These are phyloP conservation scores for Chernovozyma aurita DNA, from an alignment of 1,139 yeast genomes.

Conservation along the genomic window DNA sequence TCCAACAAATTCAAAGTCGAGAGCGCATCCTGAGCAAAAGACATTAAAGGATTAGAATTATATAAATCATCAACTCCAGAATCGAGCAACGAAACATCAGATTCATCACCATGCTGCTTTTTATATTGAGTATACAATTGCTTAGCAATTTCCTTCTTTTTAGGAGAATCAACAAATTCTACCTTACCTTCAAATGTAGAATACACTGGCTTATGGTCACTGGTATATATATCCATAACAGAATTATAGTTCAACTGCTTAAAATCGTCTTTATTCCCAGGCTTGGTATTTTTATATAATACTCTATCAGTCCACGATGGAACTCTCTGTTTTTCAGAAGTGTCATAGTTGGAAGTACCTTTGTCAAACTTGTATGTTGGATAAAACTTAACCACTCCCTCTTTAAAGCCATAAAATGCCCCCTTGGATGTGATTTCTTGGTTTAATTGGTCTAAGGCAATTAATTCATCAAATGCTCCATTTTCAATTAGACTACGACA, in stretches of 20 bases:
- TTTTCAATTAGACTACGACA: constrained; percentile 56
- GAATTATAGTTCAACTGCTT: constrained; percentile 58
- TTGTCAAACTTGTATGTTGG: constrained; percentile 95
- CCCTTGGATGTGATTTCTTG: constrained; percentile 70
- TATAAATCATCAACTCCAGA: constrained; percentile 8
- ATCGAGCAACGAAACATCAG: constrained; percentile 17
- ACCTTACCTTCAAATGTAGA: constrained; percentile 67
- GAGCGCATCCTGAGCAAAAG: constrained; percentile 20
- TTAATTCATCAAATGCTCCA: constrained; percentile 47
- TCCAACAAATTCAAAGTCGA: constrained; percentile 37
- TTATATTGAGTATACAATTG: constrained; percentile 31
- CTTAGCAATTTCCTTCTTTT: constrained; percentile 26
- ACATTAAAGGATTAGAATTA: constrained; percentile 7
- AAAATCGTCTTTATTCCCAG: constrained; percentile 31
- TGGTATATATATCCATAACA: constrained; percentile 51
- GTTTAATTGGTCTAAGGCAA: constrained; percentile 76
- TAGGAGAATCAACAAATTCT: constrained; percentile 51
- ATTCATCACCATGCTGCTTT: constrained; percentile 22
- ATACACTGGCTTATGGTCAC: constrained; percentile 92
- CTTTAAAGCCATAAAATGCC: constrained; percentile 81
- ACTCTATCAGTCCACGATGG: constrained; percentile 98
- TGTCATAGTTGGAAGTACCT: constrained; percentile 71
- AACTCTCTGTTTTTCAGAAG: constrained; percentile 85
- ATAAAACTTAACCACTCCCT: constrained; percentile 60
- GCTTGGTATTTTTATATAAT: constrained; percentile 35